Conservation (phyloP, 2,329 filamentous ascomycete species). For the Rhexocercosporidium sp. region DNA sequence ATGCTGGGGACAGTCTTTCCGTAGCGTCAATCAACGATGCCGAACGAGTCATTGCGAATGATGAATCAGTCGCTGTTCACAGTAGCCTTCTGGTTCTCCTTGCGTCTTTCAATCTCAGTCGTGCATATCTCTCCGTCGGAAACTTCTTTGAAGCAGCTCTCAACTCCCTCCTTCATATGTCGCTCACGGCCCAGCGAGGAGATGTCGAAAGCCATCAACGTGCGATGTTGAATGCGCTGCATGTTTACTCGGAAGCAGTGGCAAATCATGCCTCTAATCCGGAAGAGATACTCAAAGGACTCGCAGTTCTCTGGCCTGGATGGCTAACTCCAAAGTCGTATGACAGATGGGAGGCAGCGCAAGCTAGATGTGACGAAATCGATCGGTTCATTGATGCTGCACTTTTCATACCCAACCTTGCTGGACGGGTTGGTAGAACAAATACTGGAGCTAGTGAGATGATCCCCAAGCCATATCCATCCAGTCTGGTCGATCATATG, state of each 20-base stretch:
- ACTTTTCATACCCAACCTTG: not conserved
- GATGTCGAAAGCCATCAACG: constrained; percentile 2
- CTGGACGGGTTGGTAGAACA: not conserved
- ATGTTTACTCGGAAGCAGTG: not conserved
- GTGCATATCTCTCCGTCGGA: not conserved
- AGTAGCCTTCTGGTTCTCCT: not conserved
- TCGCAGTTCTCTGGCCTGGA: not conserved
- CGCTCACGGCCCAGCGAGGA: not conserved
- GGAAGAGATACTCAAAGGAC: not conserved
- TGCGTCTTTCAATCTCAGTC: not conserved
- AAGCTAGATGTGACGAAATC: constrained; percentile 1
- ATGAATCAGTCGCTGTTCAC: not conserved
- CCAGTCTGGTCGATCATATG: not conserved
- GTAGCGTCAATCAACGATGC: not conserved
- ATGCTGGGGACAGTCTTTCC: constrained; percentile 1
- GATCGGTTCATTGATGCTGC: constrained; percentile 2
- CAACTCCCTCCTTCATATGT: not conserved
- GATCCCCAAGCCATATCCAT: not conserved
- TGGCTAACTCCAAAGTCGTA: not conserved
- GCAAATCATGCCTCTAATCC: not conserved
- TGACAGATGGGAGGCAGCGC: not conserved
- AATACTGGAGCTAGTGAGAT: not conserved
- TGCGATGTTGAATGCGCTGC: not conserved
- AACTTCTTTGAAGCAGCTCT: constrained; percentile 1
- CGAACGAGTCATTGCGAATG: not conserved